These are phyloP conservation scores for Colletotrichum abscissum DNA, from an alignment of 2,329 filamentous ascomycete genomes.

Conservation along the genomic window DNA sequence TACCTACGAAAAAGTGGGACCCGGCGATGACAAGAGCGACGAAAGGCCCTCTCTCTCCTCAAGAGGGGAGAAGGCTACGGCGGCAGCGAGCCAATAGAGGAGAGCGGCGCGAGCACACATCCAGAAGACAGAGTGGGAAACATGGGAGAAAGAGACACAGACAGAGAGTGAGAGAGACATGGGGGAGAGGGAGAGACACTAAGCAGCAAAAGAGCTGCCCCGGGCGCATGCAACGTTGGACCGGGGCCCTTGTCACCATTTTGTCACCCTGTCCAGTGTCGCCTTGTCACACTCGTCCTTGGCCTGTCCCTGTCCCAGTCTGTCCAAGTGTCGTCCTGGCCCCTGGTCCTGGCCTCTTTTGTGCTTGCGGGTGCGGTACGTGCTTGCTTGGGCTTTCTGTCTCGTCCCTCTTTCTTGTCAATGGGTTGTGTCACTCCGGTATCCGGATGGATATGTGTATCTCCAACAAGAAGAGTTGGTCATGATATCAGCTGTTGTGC, in stretches of 20 bases:
- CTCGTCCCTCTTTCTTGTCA: neutral
- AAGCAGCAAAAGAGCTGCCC: constrained; percentile 17
- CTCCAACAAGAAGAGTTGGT: neutral
- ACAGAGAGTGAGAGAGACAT: neutral
- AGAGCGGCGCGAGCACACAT: constrained; percentile 15
- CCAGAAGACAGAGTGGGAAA: neutral
- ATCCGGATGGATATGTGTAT: neutral
- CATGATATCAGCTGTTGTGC: neutral
- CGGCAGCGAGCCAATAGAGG: constrained; percentile 30
- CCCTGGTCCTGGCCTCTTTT: constrained; percentile 1
- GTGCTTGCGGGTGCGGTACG: neutral
- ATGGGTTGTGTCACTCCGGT: neutral
- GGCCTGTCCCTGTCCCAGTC: neutral
- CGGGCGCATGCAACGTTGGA: constrained; percentile 34
- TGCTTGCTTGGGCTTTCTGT: neutral
- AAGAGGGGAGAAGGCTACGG: neutral
- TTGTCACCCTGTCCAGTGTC: constrained; percentile 3
- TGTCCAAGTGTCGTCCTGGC: constrained; percentile 4
- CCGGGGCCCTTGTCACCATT: constrained; percentile 12
- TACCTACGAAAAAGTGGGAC: neutral
- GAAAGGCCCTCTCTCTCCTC: neutral
- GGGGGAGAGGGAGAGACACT: neutral
- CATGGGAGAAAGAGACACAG: neutral
- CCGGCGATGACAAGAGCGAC: neutral
- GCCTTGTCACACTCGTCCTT: constrained; percentile 15